Evolutionary conservation across 345 rosid genomes (phyloP).

Genomic region (Euphorbia peplus): DNA sequence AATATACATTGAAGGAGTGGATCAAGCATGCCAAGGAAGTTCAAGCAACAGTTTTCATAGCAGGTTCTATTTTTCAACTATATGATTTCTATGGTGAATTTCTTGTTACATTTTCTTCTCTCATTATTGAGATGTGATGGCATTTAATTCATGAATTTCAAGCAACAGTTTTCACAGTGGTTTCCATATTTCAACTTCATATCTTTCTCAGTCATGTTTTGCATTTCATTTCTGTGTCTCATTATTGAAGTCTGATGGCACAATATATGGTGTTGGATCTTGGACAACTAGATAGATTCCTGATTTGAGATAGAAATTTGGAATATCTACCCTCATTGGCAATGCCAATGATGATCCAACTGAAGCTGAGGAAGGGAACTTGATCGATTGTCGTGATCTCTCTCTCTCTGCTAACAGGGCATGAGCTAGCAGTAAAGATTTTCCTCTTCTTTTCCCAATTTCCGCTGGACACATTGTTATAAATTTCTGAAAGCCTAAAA

Average conservation of each 20-base stretch:
- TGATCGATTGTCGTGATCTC: neutral
- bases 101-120: conserved; percentile 4
- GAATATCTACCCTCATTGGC: neutral
- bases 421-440: neutral
- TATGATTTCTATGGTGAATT: neutral
- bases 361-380: neutral
- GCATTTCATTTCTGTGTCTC: conserved; percentile 4
- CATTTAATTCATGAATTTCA: conserved; percentile 29
- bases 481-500: neutral
- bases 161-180: conserved; percentile 86
- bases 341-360: neutral
- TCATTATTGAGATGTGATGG: neutral
- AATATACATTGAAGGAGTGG: conserved; percentile 67
- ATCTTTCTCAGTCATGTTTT: conserved; percentile 2
- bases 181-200: conserved; percentile 31
- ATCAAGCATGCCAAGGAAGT: conserved; percentile 60
- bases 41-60: conserved; percentile 76
- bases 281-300: neutral
- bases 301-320: neutral
- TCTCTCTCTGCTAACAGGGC: neutral
- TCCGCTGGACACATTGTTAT: neutral
- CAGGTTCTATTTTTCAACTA: conserved; percentile 53
- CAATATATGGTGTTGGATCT: neutral
- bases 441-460: neutral
- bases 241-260: neutral